A percentile compares a stretch with the other conserved stretches of the same genome.
These are phyloP conservation scores for Boechera stricta DNA, from an alignment of 345 rosid genomes.

Conservation along the genomic window DNA sequence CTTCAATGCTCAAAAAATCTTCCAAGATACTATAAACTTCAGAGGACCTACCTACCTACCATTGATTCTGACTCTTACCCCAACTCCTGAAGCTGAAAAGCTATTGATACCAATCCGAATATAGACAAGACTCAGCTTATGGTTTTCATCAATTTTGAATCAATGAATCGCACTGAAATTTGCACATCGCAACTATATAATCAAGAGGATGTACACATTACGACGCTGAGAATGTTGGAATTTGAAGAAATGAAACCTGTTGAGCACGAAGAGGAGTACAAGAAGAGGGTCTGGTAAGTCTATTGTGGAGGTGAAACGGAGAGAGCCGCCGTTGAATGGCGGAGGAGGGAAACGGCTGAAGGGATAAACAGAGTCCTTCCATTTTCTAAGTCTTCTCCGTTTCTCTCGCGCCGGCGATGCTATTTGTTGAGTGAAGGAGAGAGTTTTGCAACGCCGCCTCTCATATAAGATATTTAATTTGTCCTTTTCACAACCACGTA, in stretches of 20 bases:
- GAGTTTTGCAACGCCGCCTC: conserved; percentile 4
- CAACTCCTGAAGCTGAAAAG: conserved; percentile 19
- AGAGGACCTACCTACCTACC: conserved; percentile 7
- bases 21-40: not conserved
- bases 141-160: not conserved
- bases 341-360: conserved; percentile 43
- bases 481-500: no score
- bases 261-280: conserved; percentile 57
- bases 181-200: no score
- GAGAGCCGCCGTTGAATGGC: conserved; percentile 35
- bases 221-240: not conserved
- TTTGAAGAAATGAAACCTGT: conserved; percentile 44
- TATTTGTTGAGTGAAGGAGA: not conserved
- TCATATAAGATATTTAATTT: no score
- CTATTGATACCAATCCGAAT: conserved; percentile 10
- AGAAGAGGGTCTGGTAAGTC: conserved; percentile 35
- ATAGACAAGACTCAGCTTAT: not conserved
- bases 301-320: conserved; percentile 31
- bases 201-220: no score
- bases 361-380: conserved; percentile 52
- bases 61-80: not conserved
- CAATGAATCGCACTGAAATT: not conserved
- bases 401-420: conserved; percentile 23
- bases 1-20: not conserved
- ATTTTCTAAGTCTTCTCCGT: conserved; percentile 41